Conservation (phyloP, 345 rosid genomes). For the Streptanthus diversifolius region DNA sequence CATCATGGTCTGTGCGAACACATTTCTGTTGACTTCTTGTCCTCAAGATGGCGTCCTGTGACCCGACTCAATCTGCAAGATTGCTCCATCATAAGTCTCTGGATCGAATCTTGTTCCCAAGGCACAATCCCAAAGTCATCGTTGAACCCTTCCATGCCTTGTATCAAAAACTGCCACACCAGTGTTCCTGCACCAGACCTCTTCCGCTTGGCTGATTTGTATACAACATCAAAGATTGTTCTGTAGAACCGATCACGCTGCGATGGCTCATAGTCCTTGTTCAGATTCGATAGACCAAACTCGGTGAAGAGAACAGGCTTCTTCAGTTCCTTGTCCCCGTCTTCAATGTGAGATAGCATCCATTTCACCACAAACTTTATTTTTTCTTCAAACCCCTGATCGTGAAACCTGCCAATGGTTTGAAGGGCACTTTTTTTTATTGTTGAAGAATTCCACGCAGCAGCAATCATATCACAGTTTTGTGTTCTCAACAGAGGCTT, state of each 20-base stretch:
- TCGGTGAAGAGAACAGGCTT: constrained; percentile 88
- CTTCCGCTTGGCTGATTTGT: constrained; percentile 64
- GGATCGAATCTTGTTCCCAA: constrained; percentile 60
- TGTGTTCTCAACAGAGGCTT: no score
- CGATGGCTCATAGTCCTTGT: constrained; percentile 57
- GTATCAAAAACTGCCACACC: constrained; percentile 71
- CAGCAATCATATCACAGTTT: background rate
- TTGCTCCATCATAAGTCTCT: constrained; percentile 51
- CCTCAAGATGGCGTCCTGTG: constrained; percentile 33
- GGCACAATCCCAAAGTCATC: constrained; percentile 88
- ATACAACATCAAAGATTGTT: constrained; percentile 51
- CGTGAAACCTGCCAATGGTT: constrained; percentile 58
- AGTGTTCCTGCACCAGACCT: constrained; percentile 83
- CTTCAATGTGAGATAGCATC: constrained; percentile 87
- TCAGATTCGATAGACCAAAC: constrained; percentile 73
- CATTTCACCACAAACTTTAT: constrained; percentile 65
- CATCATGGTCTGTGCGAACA: constrained; percentile 39
- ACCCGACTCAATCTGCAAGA: constrained; percentile 69
- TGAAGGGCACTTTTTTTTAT: background rate
- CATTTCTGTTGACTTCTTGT: constrained; percentile 41
- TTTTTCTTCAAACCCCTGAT: constrained; percentile 60
- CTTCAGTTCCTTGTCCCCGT: constrained; percentile 68
- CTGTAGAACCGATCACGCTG: constrained; percentile 59
- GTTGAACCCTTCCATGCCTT: constrained; percentile 80
- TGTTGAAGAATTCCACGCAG: background rate